Evolutionary conservation across 345 rosid genomes (phyloP).

Genomic region (Boechera stricta): DNA sequence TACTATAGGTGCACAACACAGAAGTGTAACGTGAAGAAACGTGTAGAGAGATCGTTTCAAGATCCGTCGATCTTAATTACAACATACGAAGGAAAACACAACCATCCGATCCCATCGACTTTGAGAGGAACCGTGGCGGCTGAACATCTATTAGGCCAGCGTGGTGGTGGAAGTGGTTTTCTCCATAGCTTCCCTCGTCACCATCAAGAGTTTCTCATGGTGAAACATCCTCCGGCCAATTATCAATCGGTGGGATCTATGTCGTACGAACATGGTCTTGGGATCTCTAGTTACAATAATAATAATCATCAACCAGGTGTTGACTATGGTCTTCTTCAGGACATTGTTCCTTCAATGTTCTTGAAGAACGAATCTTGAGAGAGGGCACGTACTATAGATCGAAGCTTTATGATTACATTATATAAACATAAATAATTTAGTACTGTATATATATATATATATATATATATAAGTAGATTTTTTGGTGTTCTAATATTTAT

Average conservation of each 20-base stretch:
- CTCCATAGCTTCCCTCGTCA: conserved; percentile 35
- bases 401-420: background rate
- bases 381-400: conserved; percentile 1
- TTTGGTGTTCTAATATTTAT: background rate
- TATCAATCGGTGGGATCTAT: conserved; percentile 26
- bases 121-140: conserved; percentile 55
- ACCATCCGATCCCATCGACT: conserved; percentile 68
- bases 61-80: conserved; percentile 80
- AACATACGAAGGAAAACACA: conserved; percentile 87
- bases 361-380: conserved; percentile 36
- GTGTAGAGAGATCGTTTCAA: conserved; percentile 81
- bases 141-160: conserved; percentile 32
- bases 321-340: conserved; percentile 48
- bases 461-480: background rate
- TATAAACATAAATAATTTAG: background rate
- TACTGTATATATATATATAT: background rate
- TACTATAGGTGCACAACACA: conserved; percentile 93
- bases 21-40: conserved; percentile 81
- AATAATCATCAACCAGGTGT: conserved; percentile 25
- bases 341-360: conserved; percentile 46
- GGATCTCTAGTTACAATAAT: conserved; percentile 19
- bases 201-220: conserved; percentile 34
- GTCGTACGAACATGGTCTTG: conserved; percentile 5
- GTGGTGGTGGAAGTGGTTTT: conserved; percentile 15
- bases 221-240: conserved; percentile 6